Base-by-base conservation (phyloP, 306 rosid genomes). In the Acacia confusa region DNA sequence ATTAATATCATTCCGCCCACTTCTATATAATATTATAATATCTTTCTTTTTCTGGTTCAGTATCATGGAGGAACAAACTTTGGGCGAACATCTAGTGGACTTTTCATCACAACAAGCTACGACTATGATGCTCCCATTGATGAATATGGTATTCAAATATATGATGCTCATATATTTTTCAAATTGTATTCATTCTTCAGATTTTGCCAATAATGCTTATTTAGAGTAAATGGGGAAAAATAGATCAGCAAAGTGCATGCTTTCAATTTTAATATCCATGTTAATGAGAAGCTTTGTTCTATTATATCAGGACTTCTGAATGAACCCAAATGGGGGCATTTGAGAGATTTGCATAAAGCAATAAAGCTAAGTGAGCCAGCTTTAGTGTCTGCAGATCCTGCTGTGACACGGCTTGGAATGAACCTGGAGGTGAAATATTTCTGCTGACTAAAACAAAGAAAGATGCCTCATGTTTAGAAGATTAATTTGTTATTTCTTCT, bases 21-120 rank as follows among this genome's bases (percentile, higher is more conserved):
- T n/a, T 25, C 30, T 27, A 24, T 81, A 9, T 66, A 70, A 7
- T 64, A 66, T 38, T n/a, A 64, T 34, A 78, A 36, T 67, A 63
- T 83, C 32, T 48, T 6, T 4, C 28, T 57, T 1, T 50, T 77
- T 67, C 16, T 52, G 84, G 13, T 80, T 74, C 63, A 96, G 99
- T 96, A 91, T 44, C 99, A 96, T 76, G 99, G 99, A 72, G 99
- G 99, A 89, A 96, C 99, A n/a, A 96, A 96, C 81, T 96, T 96
- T 65, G 99, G 94, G 25, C 76, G 96, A 77, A 93, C 97, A 32
- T 85, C 99, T 1, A 89, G 98, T 19, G 99, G 99, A 38, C 98
- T 84, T 52, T 96, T 93, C 88, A 93, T 93, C 50, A 89, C 99
- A 12, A 93, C 98, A 27, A 96, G 98, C 88, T 96, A 96, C 38